A percentile compares a stretch with the other conserved stretches of the same genome.
These are phyloP conservation scores for Chlamydomonas applanata DNA, from an alignment of 139 green algal species.

Conservation along the genomic window DNA sequence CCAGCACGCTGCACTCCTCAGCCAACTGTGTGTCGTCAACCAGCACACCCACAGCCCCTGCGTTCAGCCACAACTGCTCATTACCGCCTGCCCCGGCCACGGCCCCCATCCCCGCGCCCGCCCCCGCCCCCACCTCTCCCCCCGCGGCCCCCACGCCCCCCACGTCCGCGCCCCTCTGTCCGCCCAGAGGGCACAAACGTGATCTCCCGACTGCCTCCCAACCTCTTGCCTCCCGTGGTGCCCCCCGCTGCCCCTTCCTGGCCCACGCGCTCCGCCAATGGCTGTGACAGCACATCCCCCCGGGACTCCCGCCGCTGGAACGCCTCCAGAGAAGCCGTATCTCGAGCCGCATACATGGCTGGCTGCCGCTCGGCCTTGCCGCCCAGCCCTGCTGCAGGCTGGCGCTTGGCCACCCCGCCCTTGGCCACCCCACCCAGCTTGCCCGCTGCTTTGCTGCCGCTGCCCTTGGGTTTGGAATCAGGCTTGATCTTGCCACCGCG, in stretches of 20 bases:
- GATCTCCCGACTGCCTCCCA: conserved; percentile 66
- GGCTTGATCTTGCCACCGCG: neutral
- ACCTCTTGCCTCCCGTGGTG: neutral
- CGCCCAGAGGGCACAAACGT: conserved; percentile 53
- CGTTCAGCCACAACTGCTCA: too few species aligned
- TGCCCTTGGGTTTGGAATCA: conserved; percentile 15
- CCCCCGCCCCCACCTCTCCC: neutral
- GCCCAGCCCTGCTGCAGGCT: neutral
- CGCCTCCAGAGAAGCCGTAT: conserved; percentile 58
- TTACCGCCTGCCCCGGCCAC: neutral
- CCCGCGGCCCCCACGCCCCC: neutral
- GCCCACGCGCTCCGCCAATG: conserved; percentile 54
- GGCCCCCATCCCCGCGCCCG: neutral
- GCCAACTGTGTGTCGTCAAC: too few species aligned
- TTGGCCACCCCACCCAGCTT: neutral
- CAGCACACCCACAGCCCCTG: too few species aligned
- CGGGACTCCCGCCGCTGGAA: conserved; percentile 59
- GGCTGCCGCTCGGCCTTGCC: conserved; percentile 18
- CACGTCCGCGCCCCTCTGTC: conserved; percentile 10
- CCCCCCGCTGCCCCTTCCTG: neutral
- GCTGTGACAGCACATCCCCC: conserved; percentile 37
- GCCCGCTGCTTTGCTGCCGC: neutral
- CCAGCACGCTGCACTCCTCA: too few species aligned
- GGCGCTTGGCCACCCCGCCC: conserved; percentile 14
- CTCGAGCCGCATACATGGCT: conserved; percentile 72